Conservation (phyloP, 768 basidiomycete species). For the Psilocybe cyanescens region DNA sequence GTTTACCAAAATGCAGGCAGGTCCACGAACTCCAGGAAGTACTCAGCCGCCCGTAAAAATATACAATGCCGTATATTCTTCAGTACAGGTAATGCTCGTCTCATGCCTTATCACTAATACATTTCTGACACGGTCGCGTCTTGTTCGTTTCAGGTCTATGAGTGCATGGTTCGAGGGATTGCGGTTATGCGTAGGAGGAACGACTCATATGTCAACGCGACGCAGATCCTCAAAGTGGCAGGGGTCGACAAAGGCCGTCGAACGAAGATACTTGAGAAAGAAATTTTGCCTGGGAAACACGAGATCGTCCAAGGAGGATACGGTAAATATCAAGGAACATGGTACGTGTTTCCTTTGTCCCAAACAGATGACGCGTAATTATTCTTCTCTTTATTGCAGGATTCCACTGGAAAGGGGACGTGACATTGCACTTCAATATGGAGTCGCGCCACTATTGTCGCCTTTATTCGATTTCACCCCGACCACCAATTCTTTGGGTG, state of each 20-base stretch:
- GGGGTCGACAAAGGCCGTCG: conserved; percentile 96
- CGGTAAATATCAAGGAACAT: conserved; percentile 99
- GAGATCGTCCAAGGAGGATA: conserved; percentile 99
- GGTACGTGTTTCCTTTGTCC: conserved; percentile 53
- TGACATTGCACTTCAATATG: conserved; percentile 91
- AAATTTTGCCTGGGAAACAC: conserved; percentile 92
- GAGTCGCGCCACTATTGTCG: conserved; percentile 83
- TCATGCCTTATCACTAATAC: conserved; percentile 11
- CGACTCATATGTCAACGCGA: conserved; percentile 97
- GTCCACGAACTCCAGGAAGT: conserved; percentile 44
- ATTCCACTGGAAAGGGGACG: conserved; percentile 94
- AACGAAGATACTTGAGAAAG: conserved; percentile 97
- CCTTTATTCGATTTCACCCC: conserved; percentile 96
- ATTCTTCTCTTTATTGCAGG: conserved; percentile 47
- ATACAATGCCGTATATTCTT: conserved; percentile 92
- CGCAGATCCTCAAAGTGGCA: conserved; percentile 98
- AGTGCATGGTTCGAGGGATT: conserved; percentile 98
- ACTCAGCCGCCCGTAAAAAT: conserved; percentile 73
- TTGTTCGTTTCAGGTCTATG: conserved; percentile 73
- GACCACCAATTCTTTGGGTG: conserved; percentile 67
- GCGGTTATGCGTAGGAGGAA: conserved; percentile 96
- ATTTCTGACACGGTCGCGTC: conserved; percentile 42
- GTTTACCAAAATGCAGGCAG: conserved; percentile 49
- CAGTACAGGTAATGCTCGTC: conserved; percentile 66
- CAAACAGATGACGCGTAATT: conserved; percentile 20